Base-by-base conservation (phyloP, 2,329 filamentous ascomycete genomes). In the Ophiostoma himal-ulmi region DNA sequence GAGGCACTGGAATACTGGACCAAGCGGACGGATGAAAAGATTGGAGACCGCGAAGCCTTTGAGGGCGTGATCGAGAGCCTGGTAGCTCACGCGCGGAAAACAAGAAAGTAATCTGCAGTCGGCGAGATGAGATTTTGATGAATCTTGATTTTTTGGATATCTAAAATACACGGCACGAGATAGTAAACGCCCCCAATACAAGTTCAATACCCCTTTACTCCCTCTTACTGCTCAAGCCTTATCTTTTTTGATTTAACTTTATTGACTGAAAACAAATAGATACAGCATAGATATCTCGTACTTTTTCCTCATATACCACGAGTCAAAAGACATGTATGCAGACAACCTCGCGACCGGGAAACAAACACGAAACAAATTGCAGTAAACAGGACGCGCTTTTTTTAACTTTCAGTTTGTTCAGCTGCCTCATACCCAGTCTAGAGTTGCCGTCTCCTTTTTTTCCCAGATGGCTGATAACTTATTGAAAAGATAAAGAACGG, bases 31-130 rank as follows among this genome's bases (percentile, higher is more conserved):
- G 94, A 97, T 77, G 93, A 93, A 75, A 92, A 94, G 76, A 82
- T 96, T 74, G 92, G 92, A 57, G 94, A 98, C 77, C 90, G 95
- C 75, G 94, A 97, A 78, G 92, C 93, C 2, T 95, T 97, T 78
- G 94, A 98, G 78, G 93, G 93, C 0, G 94, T 98, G 20, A 97
- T 98, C 84, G 94, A 97, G 81, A 97, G 97, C 79, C 80, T 98
- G 74, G 94, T 97, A 62, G 95, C 93, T 79, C 93, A 96, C 81
- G 93, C 93, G 68, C 86, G 93, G 78, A 92, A 94, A 81, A 88
- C 93, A 70, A 86, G 93, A 77, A 95, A 94, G 80, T 92, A 36
- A 69, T 44, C 8, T 22, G 37, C 14, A 26, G 13, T 11, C 30
- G 30, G 30, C 30, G 3, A 30, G 30, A 30, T 30, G 30, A 30